Conservation (phyloP, 129 eudicot species). For the Tanacetum coccineum region DNA sequence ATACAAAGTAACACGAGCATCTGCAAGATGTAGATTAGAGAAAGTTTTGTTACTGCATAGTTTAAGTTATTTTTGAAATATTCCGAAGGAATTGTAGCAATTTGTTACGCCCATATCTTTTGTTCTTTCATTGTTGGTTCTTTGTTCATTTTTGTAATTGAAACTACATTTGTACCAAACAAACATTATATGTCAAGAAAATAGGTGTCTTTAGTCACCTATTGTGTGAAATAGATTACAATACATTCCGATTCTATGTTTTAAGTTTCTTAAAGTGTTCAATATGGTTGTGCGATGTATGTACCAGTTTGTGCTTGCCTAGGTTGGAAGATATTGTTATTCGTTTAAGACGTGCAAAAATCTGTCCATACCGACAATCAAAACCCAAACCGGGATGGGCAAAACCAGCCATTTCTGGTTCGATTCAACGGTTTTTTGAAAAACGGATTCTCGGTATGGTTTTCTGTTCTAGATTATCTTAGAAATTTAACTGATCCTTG, state of each 20-base stretch:
- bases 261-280: background rate
- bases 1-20: slow-evolving; percentile 18
- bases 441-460: too few species aligned
- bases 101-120: slow-evolving; percentile 26
- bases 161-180: slow-evolving; percentile 34
- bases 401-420: too few species aligned
- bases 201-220: slow-evolving; percentile 22
- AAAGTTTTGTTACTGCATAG: slow-evolving; percentile 40
- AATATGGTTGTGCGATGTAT: background rate
- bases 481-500: too few species aligned
- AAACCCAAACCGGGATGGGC: too few species aligned
- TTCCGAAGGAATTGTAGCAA: slow-evolving; percentile 35
- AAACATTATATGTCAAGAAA: slow-evolving; percentile 23
- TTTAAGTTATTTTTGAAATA: slow-evolving; percentile 20
- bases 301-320: background rate
- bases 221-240: slow-evolving; percentile 31
- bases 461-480: too few species aligned
- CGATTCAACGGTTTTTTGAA: too few species aligned
- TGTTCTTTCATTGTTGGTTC: slow-evolving; percentile 7
- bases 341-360: too few species aligned
- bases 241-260: background rate
- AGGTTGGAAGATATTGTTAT: too few species aligned
- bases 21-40: slow-evolving; percentile 51
- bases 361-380: too few species aligned
- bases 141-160: slow-evolving; percentile 40